Base-by-base conservation (phyloP, 805 yeast species). In the Ogataea neopini region DNA sequence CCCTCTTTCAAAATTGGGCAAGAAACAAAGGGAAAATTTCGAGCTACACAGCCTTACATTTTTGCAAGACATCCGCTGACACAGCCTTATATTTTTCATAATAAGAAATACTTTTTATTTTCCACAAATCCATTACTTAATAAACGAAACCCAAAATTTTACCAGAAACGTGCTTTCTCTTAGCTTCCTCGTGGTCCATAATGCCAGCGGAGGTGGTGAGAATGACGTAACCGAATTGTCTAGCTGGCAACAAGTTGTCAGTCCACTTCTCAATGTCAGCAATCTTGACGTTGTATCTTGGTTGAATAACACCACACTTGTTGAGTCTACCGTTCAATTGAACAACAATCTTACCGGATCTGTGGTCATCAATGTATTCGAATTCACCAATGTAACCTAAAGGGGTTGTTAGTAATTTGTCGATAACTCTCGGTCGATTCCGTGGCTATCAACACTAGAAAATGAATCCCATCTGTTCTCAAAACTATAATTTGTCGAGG, bases 181-280 rank as follows among this genome's bases (percentile, higher is more conserved):
- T 89, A 67, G 99, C 99, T 82, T 92, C 97, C 83, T 92, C 98
- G 83, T 92, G 99, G 84, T 94, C 98, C 96, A 92, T 90, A 68
- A 92, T 92, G 80, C 99, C 99, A 67, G 98, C 97, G 67, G 98
- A 92, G 67, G 98, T 92, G 77, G 98, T 92, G 72, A 92, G 85
- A 77, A 92, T 87, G 71, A 92, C 92, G 84, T 77, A 91, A 80
- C 98, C 98, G 71, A 92, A 92, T 80, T 92, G 98, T 86, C 98
- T 90, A 62, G 98, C 96, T 74, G 98, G 98, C 72, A 92, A 83
- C 74, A 92, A 84, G 86, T 90, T 89, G 77, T 85, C 96, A 65
- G 96, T 90, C 98, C 98, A 92, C 80, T 90, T 92, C 81, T 92
- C 98, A 66, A 92, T 86, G 74, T 92, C 98, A 71, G 76, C 84